These are phyloP conservation scores for Stachybotrys elegans DNA, from an alignment of 2,329 filamentous ascomycete species.

Conservation along the genomic window DNA sequence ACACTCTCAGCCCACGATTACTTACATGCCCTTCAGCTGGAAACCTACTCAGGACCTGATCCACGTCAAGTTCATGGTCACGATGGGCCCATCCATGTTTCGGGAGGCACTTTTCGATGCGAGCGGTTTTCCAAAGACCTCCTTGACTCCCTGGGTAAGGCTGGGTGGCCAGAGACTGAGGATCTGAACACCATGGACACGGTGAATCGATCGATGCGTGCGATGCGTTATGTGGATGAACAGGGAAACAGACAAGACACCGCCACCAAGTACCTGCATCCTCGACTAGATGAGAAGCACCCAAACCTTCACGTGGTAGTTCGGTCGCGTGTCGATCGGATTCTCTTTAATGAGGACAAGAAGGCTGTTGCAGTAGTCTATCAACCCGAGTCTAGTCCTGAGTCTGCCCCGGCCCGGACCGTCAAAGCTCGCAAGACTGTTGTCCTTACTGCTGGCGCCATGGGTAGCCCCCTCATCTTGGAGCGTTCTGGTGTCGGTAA, in stretches of 20 bases:
- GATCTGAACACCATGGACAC: not conserved
- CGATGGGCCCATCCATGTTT: not conserved
- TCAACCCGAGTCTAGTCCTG: no score
- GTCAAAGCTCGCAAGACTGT: not conserved
- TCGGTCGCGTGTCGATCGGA: not conserved
- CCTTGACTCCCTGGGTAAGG: not conserved
- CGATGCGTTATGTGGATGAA: not conserved
- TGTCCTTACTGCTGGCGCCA: constrained; percentile 33
- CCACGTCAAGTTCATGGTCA: not conserved
- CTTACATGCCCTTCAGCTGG: not conserved
- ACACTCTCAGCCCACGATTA: no score
- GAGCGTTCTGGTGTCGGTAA: constrained; percentile 56
- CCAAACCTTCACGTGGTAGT: not conserved
- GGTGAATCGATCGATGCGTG: constrained; percentile 6
- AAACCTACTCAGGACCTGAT: not conserved
- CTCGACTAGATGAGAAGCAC: not conserved
- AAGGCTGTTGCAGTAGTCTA: constrained; percentile 9
- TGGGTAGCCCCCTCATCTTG: constrained; percentile 47
- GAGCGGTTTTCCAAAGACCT: not conserved
- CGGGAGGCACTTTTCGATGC: not conserved
- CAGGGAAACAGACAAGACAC: not conserved
- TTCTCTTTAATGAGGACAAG: not conserved
- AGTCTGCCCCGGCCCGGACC: not conserved
- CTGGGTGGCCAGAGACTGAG: not conserved
- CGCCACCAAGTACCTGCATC: not conserved